Base-by-base conservation (phyloP, 768 basidiomycete genomes). In the Gyrodon lividus region DNA sequence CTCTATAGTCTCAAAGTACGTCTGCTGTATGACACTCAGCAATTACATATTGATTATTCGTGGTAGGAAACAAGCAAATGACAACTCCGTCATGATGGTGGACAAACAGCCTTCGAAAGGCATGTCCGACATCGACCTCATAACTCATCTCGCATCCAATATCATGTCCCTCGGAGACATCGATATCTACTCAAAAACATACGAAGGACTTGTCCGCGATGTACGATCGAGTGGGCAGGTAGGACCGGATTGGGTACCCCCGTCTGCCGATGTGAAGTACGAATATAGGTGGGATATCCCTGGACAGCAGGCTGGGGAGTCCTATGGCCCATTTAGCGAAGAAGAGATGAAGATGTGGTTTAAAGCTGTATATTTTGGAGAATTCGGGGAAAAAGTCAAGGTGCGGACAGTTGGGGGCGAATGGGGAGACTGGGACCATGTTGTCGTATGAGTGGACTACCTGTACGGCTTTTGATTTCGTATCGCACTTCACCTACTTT, bases 141-240 rank as follows among this genome's bases (percentile, higher is more conserved):
- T 95, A 56, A 94, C 93, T 0, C 85, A 91, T 70, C 80, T 92
- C 45, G 90, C 92, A 6, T 93, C 90, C n/a, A 85, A 78, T 33
- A 79, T 95, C 57, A 87, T 96, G 84, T 85, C 87, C 0, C 78
- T 92, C 13, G 91, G 90, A 20, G 91, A 96, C 55, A 76, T 79
- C 16, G 92, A 95, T 61, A 80, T 95, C 48, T 96, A 95, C 71
- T 87, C 85, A 35, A 85, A 81, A 66, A 87, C 89, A 0, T 91
- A 91, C 65, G 91, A 93, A 59, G 86, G 91, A 63, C 77, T 96
- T 46, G 82, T 96, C 17, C 84, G 89, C 51, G 73, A 78, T 34
- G 80, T 94, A 19, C 82, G 89, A 28, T 76, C 82, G 4, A 83
- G 88, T 5, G 90, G 89, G 34, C 74, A 70, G 23, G 89, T 93